Base-by-base conservation (phyloP, 1,139 yeast species). In the Kodamaea anthophila region DNA sequence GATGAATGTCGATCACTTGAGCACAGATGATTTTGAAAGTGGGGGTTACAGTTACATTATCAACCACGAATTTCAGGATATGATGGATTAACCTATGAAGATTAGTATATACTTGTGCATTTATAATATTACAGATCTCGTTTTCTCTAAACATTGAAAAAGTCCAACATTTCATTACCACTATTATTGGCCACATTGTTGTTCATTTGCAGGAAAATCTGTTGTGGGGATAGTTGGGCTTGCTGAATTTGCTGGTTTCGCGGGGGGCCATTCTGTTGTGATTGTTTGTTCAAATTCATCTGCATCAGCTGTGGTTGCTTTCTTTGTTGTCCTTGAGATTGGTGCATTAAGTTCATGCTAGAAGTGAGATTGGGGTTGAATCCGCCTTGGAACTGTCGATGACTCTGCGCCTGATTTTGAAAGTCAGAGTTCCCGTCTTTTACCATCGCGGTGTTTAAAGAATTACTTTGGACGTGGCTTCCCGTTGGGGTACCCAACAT, bases 21-120 rank as follows among this genome's bases (percentile, higher is more conserved):
- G 18, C 6, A 16, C 9, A 9, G 18, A 16, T 16, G 18, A 16
- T 6, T 6, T 24, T 16, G 31, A 26, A 3, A 9, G 14, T 19
- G 59, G 54, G 0, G 68, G 58, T 4, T 64, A 64, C 45, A 47
- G 59, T 20, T 66, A 63, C 32, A 56, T 64, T 21, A 49, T 64
- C 28, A 64, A 60, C 39, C 60, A 48, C 32, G 70, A 64, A 36
- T 64, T 64, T 34, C 66, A 60, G 31, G 62, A 58, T 32, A 38
- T 52, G 38, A 55, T 53, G 55, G 56, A 53, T 24, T 33, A 28
- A 32, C 9, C n/a, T 11, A 8, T 23, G 15, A 5, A 13, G 18
- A 23, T 13, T 11, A 18, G 15, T 18, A 8, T 23, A 13, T 21
- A 24, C 16, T 24, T 13, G 16, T 24, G 22, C 24, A 24, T 27